Base-by-base conservation (phyloP, 108 stramenopile species). In the Stephanodiscus minutulus region DNA sequence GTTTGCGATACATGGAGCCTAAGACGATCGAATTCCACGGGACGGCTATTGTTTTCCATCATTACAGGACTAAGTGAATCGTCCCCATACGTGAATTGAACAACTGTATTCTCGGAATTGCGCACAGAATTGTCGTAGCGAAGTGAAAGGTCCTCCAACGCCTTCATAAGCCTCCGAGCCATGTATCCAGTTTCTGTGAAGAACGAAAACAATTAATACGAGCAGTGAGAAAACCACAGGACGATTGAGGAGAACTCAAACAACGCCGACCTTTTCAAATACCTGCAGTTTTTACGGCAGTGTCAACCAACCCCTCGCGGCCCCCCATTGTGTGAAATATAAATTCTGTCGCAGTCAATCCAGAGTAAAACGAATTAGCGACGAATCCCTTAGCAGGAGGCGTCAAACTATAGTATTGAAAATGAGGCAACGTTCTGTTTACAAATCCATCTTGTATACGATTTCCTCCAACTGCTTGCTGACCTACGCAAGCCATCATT, bases 251-350 rank as follows among this genome's bases (percentile, higher is more conserved):
- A 5, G 5, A 33, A 4, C 2, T 33, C 31, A 44, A 36, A 39
- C n/a, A n/a, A n/a, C n/a, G n/a, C n/a, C n/a, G n/a, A n/a, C n/a
- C n/a, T n/a, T n/a, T n/a, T n/a, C n/a, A n/a, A n/a, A n/a, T n/a
- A n/a, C n/a, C n/a, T n/a, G 99, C 99, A 8, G 99, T 99, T 81
- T 99, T 99, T 1, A 99, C 99, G 8, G 99, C 99, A 5, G 99
- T 99, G 81, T 99, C 99, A 22, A 99, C 99, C 64, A 99, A 76
- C 46, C 99, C 99, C 83, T 99, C 96, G 27, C 98, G 87, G 7
- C 99, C 98, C 41, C 99, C 97, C 97, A 98, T 98, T 15, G 96
- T 97, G 84, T 99, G 99, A 78, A 99, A 99, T 82, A 99, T 98
- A 76, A 99, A 99, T 82, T 99, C 99, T 12, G 99, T 98, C 22